Percentiles rank a stretch among this genome's conserved stretches.
Conservation (phyloP, 2,329 filamentous ascomycete genomes). For the Lithohypha guttulata region DNA sequence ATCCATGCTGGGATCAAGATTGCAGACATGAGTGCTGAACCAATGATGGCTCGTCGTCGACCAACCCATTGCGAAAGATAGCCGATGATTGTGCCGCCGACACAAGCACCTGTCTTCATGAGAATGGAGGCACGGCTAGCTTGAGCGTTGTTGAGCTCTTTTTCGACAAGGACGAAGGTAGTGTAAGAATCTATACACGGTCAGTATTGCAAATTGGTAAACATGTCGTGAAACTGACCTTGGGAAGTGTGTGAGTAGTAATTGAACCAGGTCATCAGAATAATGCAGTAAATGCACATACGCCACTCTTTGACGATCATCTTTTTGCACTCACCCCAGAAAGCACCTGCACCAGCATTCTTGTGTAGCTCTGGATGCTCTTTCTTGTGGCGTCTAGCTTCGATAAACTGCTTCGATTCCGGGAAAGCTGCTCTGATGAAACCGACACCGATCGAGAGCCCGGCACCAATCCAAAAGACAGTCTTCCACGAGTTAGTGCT, state of each 20-base stretch:
- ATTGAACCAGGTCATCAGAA: conserved; percentile 69
- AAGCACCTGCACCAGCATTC: conserved; percentile 38
- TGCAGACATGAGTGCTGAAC: conserved; percentile 54
- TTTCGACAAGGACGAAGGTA: conserved; percentile 65
- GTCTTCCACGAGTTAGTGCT: conserved; percentile 52
- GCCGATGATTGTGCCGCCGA: conserved; percentile 62
- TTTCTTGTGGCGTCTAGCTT: conserved; percentile 45
- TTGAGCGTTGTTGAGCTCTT: conserved; percentile 52
- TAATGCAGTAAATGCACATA: conserved; percentile 64
- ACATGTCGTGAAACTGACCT: no score
- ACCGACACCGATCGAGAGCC: conserved; percentile 44
- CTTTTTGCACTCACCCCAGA: conserved; percentile 57
- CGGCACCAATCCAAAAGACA: conserved; percentile 59
- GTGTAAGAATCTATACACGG: conserved; percentile 77
- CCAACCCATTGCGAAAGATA: conserved; percentile 67
- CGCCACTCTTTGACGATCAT: conserved; percentile 65
- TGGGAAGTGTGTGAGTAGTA: conserved; percentile 70
- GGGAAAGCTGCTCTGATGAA: conserved; percentile 58
- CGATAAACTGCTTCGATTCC: conserved; percentile 64
- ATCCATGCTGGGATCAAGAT: conserved; percentile 67
- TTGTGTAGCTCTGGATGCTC: conserved; percentile 32
- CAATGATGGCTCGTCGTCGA: conserved; percentile 46
- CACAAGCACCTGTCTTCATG: conserved; percentile 67
- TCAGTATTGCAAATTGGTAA: no score
- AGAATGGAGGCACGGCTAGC: conserved; percentile 67